Evolutionary conservation across 1,139 yeast species (phyloP).

Genomic region (Suhomyces maxii): DNA sequence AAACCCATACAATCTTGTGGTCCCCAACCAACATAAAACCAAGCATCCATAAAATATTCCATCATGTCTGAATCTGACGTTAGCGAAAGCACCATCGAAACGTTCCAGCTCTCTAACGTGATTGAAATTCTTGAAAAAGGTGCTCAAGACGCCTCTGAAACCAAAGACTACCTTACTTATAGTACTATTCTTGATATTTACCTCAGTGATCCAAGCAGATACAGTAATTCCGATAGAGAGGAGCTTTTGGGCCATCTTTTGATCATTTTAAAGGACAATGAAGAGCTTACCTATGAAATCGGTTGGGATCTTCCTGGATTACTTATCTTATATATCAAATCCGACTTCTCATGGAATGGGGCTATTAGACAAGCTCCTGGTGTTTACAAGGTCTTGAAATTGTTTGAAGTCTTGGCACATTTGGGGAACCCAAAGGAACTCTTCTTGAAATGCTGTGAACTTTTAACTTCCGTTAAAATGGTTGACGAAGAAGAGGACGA

Average conservation of each 20-base stretch:
- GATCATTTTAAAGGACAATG: constrained; percentile 42
- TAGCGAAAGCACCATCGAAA: constrained; percentile 28
- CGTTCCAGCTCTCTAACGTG: constrained; percentile 28
- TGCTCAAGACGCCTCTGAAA: constrained; percentile 38
- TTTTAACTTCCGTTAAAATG: constrained; percentile 34
- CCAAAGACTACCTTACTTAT: constrained; percentile 67
- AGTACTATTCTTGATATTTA: constrained; percentile 69
- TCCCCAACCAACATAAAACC: not conserved
- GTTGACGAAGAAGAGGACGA: constrained; percentile 1
- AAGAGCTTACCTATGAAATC: constrained; percentile 59
- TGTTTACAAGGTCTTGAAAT: constrained; percentile 39
- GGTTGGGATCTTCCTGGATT: constrained; percentile 88
- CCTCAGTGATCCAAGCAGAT: constrained; percentile 48
- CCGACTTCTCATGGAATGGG: constrained; percentile 13
- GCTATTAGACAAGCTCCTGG: constrained; percentile 36
- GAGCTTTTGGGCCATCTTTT: constrained; percentile 37
- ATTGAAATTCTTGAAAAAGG: constrained; percentile 32
- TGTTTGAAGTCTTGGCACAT: constrained; percentile 59
- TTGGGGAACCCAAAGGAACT: constrained; percentile 81
- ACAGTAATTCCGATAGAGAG: constrained; percentile 50
- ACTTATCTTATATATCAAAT: constrained; percentile 48
- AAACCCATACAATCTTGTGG: too few relatives aligned
- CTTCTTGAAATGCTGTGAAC: constrained; percentile 66
- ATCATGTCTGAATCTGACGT: constrained; percentile 16
- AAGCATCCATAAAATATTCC: not conserved